Evolutionary conservation across 1,139 yeast genomes (phyloP).

Genomic region (Pichia sp.): DNA sequence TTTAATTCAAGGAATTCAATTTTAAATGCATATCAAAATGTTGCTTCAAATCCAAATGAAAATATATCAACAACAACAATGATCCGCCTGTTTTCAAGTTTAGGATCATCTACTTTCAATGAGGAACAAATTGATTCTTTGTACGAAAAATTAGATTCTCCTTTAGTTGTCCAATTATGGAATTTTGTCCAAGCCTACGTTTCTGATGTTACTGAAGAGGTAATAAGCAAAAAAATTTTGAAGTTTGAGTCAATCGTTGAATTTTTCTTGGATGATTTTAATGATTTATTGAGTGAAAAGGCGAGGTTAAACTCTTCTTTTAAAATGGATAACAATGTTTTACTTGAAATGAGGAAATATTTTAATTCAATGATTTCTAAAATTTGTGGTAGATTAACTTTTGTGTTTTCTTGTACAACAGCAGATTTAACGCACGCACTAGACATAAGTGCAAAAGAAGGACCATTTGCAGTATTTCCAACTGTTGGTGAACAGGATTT

Average conservation of each 20-base stretch:
- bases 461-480: slow-evolving; percentile 9
- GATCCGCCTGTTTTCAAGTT: slow-evolving; percentile 22
- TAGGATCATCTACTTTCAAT: slow-evolving; percentile 17
- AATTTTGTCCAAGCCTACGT: slow-evolving; percentile 23
- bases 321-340: slow-evolving; percentile 12
- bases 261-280: slow-evolving; percentile 25
- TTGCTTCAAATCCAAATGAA: slow-evolving; percentile 8
- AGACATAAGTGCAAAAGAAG: slow-evolving; percentile 18
- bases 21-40: slow-evolving; percentile 20
- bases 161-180: slow-evolving; percentile 29
- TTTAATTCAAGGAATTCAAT: slow-evolving; percentile 31
- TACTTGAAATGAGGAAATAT: slow-evolving; percentile 30
- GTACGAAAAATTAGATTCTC: slow-evolving; percentile 23
- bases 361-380: slow-evolving; percentile 34
- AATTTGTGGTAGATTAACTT: slow-evolving; percentile 32
- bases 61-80: slow-evolving; percentile 19
- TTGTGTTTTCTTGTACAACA: slow-evolving; percentile 35
- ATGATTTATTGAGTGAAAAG: slow-evolving; percentile 10
- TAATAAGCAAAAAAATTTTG: slow-evolving; percentile 30
- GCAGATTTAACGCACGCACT: slow-evolving; percentile 24
- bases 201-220: slow-evolving; percentile 23
- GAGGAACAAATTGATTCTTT: slow-evolving; percentile 13
- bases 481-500: slow-evolving; percentile 16
- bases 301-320: slow-evolving; percentile 9
- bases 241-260: slow-evolving; percentile 31